A percentile compares a stretch with the other conserved stretches of the same genome.
Evolutionary conservation across 768 basidiomycete species (phyloP).

Genomic region (Calocybe gangraenosa): DNA sequence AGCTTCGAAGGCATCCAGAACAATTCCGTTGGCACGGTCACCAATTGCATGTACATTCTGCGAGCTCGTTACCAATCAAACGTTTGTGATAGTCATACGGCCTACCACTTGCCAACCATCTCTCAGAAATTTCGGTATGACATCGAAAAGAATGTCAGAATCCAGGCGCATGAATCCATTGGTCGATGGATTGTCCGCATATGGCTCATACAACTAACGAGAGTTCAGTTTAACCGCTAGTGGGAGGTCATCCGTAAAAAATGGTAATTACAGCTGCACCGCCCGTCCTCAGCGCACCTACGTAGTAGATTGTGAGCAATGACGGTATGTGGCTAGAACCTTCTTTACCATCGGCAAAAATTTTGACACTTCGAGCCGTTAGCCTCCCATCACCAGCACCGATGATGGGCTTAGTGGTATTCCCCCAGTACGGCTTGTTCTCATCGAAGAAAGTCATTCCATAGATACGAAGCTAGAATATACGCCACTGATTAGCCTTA

Average conservation of each 20-base stretch:
- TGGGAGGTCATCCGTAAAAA: not conserved
- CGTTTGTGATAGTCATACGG: conserved; percentile 7
- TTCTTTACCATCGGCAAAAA: conserved; percentile 65
- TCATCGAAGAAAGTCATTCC: conserved; percentile 75
- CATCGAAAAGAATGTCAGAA: conserved; percentile 52
- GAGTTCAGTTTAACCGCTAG: conserved; percentile 2
- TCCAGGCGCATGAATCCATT: conserved; percentile 75
- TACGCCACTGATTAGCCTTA: conserved; percentile 7
- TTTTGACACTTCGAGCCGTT: conserved; percentile 71
- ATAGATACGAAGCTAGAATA: conserved; percentile 65
- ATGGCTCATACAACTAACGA: conserved; percentile 71
- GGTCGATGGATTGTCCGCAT: conserved; percentile 72
- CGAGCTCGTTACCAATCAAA: not conserved
- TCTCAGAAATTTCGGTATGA: conserved; percentile 65
- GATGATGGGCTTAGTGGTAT: conserved; percentile 51
- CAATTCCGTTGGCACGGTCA: conserved; percentile 82
- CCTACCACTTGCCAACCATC: conserved; percentile 92
- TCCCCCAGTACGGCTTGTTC: conserved; percentile 68
- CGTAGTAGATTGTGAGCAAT: conserved; percentile 3
- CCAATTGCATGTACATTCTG: conserved; percentile 89
- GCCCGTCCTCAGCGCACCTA: conserved; percentile 83
- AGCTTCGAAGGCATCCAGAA: conserved; percentile 79
- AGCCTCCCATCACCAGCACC: conserved; percentile 59
- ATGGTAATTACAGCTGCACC: conserved; percentile 69
- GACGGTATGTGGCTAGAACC: conserved; percentile 3